Evolutionary conservation across 2,329 filamentous ascomycete species (phyloP).

Genomic region (Torrubiellomyces zombiae): DNA sequence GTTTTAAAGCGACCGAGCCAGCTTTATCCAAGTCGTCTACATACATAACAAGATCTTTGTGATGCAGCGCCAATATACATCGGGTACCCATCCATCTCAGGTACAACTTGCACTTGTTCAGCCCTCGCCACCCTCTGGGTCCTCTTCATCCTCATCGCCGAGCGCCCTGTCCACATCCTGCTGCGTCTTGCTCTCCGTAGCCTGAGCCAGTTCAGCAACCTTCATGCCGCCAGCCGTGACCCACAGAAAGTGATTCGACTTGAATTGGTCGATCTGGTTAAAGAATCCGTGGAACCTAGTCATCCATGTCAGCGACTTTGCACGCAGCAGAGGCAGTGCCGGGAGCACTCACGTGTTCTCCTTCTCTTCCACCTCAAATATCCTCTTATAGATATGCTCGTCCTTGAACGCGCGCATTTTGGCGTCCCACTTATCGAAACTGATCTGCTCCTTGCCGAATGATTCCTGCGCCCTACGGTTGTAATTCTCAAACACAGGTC

Average conservation of each 20-base stretch:
- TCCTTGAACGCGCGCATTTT: slow-evolving; percentile 84
- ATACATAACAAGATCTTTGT: no score
- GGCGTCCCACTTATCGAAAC: slow-evolving; percentile 62
- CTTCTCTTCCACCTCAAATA: slow-evolving; percentile 78
- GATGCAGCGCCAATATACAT: no score
- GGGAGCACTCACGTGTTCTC: slow-evolving; percentile 56
- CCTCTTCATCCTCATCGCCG: slow-evolving; percentile 35
- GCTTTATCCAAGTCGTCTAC: no score
- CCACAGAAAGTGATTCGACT: slow-evolving; percentile 57
- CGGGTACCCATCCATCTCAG: no score
- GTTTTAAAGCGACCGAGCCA: no score
- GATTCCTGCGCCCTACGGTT: slow-evolving; percentile 54
- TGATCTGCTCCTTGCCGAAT: slow-evolving; percentile 50
- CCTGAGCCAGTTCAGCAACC: slow-evolving; percentile 30
- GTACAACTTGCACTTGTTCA: no score
- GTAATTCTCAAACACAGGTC: slow-evolving; percentile 82
- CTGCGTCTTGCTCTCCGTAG: slow-evolving; percentile 19
- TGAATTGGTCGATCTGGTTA: slow-evolving; percentile 62
- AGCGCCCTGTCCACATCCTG: slow-evolving; percentile 28
- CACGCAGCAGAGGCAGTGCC: background rate
- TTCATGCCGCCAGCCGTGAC: slow-evolving; percentile 52
- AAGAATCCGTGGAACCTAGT: slow-evolving; percentile 60
- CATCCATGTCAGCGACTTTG: slow-evolving; percentile 4
- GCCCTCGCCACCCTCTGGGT: slow-evolving; percentile 29
- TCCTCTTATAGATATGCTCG: slow-evolving; percentile 76